phyloP scores from a whole-genome alignment of 2,329 filamentous ascomycete genomes.

The Fusarium nematophilum region DNA sequence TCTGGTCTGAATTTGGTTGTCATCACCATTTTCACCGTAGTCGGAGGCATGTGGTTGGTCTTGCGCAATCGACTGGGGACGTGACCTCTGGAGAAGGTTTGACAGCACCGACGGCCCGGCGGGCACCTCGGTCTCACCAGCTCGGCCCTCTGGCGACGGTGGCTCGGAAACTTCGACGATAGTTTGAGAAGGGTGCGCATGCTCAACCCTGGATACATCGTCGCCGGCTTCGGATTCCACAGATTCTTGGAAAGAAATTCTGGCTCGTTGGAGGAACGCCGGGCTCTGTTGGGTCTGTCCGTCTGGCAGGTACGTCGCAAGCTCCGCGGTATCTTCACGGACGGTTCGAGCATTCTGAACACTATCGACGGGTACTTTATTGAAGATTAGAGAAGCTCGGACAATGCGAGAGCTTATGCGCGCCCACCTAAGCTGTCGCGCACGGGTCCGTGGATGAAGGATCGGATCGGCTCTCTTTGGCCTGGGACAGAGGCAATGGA shows the following conservation, averaged over 20 bases:
- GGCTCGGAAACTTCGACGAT: conserved; percentile 72
- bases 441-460: conserved; percentile 75
- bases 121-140: conserved; percentile 29
- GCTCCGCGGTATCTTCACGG: conserved; percentile 86
- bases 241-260: conserved; percentile 46
- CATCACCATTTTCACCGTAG: conserved; percentile 19
- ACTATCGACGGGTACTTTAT: conserved; percentile 69
- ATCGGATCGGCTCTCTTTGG: conserved; percentile 75
- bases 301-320: conserved; percentile 82
- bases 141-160: conserved; percentile 41
- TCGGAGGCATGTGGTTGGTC: conserved; percentile 22
- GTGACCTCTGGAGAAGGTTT: conserved; percentile 62
- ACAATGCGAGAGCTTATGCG: not conserved
- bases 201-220: conserved; percentile 36
- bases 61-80: conserved; percentile 52
- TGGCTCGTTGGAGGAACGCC: conserved; percentile 57
- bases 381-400: not conserved
- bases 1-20: conserved; percentile 18
- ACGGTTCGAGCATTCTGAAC: conserved; percentile 83
- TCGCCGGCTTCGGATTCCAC: conserved; percentile 39
- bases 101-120: conserved; percentile 57
- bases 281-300: conserved; percentile 58
- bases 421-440: conserved; percentile 68
- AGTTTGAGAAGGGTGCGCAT: conserved; percentile 53
- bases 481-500: conserved; percentile 50